Base-by-base conservation (phyloP, 352 stramenopile genomes). In the Globisporangium takayamanum region DNA sequence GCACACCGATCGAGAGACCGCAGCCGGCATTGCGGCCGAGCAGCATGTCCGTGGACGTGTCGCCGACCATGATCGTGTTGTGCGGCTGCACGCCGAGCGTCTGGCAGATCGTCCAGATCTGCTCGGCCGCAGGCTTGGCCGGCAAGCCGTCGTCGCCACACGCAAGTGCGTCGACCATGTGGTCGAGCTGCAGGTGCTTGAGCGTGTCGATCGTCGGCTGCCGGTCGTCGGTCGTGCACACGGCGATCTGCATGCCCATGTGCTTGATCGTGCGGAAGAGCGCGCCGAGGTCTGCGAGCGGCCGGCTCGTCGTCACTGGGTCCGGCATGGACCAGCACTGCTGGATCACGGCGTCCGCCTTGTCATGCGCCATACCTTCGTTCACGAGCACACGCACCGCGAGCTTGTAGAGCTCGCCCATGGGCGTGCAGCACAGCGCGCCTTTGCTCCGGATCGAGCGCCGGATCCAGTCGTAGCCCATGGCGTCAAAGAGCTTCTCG, bases 51-150 rank as follows among this genome's bases (percentile, higher is more conserved):
- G 82, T 93, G 50, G 76, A 87, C 22, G 86, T 95, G 55, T 95
- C 86, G 16, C 86, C 86, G 25, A 95, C 82, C 86, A 95, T 94
- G 59, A 95, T 89, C 49, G 86, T 87, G 64, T 94, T 94, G 68
- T 90, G 78, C 20, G 86, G 80, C 58, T 87, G 68, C 20, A 92
- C 82, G 41, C 74, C 72, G 41, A 95, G 72, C 52, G 86, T 62
- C 57, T 90, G 75, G 59, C 86, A 95, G 42, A 95, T 71, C 5
- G 80, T 87, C 79, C 80, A 92, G 55, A 95, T 89, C 73, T 94
- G 86, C 60, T 94, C 86, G 20, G 84, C 72, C 18, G 80, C 78
- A 7, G 86, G 86, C 64, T 95, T 95, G 20, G 84, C 82, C 0
- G 86, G 80, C 22, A 93, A 66, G 12, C 81, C 81, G 61, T 95